Evolutionary conservation across 1,284 basidiomycete species (phyloP).

Genomic region (Clitocybe nebularis): DNA sequence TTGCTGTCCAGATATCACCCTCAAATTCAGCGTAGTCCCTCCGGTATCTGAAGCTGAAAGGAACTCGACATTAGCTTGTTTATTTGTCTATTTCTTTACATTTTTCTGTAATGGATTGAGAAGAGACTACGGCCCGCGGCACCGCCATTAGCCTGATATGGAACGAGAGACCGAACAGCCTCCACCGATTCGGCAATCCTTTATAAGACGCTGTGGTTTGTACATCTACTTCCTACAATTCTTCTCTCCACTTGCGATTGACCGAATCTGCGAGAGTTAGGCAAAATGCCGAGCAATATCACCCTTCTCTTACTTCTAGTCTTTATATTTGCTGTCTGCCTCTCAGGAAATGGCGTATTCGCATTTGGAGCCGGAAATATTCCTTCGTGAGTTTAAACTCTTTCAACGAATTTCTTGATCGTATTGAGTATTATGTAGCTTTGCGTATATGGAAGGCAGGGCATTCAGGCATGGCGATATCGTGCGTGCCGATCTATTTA

Average conservation of each 20-base stretch:
- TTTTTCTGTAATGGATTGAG: neutral
- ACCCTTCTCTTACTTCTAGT: slow-evolving; percentile 44
- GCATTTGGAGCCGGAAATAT: slow-evolving; percentile 79
- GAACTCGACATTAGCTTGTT: no score
- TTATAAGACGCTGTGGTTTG: neutral
- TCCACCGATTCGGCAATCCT: no score
- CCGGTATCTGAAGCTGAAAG: no score
- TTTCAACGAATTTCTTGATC: slow-evolving; percentile 12
- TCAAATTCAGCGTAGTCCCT: no score
- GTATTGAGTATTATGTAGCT: slow-evolving; percentile 32
- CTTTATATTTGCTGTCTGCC: slow-evolving; percentile 53
- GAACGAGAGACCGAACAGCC: slow-evolving; percentile 1
- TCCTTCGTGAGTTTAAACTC: slow-evolving; percentile 48
- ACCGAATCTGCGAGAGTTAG: neutral
- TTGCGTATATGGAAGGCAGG: slow-evolving; percentile 71
- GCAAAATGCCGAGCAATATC: slow-evolving; percentile 30
- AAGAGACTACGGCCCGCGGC: neutral
- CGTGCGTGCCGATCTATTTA: slow-evolving; percentile 36
- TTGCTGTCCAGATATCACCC: no score
- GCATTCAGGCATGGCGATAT: slow-evolving; percentile 88
- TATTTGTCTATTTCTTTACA: no score
- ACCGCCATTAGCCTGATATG: slow-evolving; percentile 7
- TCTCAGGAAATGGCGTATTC: slow-evolving; percentile 54
- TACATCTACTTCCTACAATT: neutral
- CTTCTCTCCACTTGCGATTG: neutral